Evolutionary conservation across 1,284 basidiomycete species (phyloP), one percentile per base, ranked within the genome.

Genomic region (Malassezia caprae): DNA sequence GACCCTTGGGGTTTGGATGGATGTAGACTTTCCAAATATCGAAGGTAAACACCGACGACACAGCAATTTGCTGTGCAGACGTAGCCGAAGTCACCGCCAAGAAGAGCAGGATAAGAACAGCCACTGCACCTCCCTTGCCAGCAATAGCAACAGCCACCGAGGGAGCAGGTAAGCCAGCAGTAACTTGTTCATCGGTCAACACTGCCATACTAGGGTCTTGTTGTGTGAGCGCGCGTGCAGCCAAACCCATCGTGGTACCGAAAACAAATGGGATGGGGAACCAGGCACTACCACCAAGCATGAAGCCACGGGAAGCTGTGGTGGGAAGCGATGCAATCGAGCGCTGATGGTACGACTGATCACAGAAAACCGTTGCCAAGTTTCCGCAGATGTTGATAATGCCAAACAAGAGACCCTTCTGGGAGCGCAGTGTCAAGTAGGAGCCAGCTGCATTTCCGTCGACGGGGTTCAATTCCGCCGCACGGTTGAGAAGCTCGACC

Each of bases 61-160:
- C 81, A 0, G 90, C 90, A 64, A 93, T 90, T 49, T 91, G 80
- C 76, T 96, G 90, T 4, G 90, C 90, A 21, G 84, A 84, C 17
- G 85, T 85, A 0, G 88, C 87, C 15, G 84, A 87, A 0, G 88
- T 93, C 60, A 93, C 65, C 7, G 68, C 69, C 17, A 74, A 62
- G 56, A 72, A 75, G 8, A 86, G 85, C 63, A 88, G 76, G 77
- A 88, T 86, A 19, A 88, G 79, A 24, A 93, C 79, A 0, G 86
- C 86, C 1, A 83, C 81, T 0, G 88, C 71, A 58, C 80, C 79
- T n/a, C 84, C 80, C 65, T 86, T 82, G 17, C 82, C 83, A 31
- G 80, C 80, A 21, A 93, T 80, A 0, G 86, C 88, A 0, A 85
- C 88, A 0, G 86, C 83, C 0, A 63, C 65, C 4, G 69, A 65